These are phyloP conservation scores for Drosera capensis DNA, from an alignment of 148 eudicot genomes.

Conservation along the genomic window DNA sequence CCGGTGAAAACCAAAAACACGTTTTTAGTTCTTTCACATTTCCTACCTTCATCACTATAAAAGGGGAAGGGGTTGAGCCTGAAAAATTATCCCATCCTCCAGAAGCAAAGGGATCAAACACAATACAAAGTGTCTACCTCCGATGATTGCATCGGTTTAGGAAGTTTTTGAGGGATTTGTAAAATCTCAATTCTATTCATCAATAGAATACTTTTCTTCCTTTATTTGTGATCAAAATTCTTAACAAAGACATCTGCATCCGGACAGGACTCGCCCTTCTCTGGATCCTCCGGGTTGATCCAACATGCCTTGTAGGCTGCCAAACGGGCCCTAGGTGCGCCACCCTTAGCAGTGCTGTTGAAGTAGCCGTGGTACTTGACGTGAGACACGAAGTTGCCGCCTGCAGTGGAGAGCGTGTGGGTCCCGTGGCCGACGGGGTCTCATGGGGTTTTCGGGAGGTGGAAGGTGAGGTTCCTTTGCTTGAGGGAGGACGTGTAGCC, in stretches of 20 bases:
- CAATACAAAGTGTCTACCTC: too few relatives aligned
- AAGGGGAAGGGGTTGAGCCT: too few relatives aligned
- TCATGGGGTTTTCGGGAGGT: not conserved
- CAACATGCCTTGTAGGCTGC: conserved; percentile 13
- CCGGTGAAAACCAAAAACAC: too few relatives aligned
- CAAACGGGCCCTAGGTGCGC: conserved; percentile 3
- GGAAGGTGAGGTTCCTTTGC: not conserved
- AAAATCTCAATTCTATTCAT: too few relatives aligned
- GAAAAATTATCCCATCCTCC: too few relatives aligned
- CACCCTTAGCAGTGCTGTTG: conserved; percentile 4
- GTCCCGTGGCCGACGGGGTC: conserved; percentile 8
- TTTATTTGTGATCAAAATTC: too few relatives aligned
- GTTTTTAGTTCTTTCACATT: too few relatives aligned
- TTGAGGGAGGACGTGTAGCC: not conserved
- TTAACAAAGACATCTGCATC: conserved; percentile 7
- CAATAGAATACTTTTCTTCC: too few relatives aligned
- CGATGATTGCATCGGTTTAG: too few relatives aligned
- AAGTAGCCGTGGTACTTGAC: not conserved
- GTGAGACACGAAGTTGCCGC: conserved; percentile 1
- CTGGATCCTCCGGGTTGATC: not conserved
- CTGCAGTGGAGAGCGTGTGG: conserved; percentile 9
- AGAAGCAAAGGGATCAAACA: too few relatives aligned
- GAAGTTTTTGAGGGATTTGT: too few relatives aligned
- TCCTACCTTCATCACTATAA: too few relatives aligned
- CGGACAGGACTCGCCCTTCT: not conserved